These are phyloP conservation scores for Drechslerella coelobrocha DNA, from an alignment of 2,329 filamentous ascomycete genomes.

Conservation along the genomic window DNA sequence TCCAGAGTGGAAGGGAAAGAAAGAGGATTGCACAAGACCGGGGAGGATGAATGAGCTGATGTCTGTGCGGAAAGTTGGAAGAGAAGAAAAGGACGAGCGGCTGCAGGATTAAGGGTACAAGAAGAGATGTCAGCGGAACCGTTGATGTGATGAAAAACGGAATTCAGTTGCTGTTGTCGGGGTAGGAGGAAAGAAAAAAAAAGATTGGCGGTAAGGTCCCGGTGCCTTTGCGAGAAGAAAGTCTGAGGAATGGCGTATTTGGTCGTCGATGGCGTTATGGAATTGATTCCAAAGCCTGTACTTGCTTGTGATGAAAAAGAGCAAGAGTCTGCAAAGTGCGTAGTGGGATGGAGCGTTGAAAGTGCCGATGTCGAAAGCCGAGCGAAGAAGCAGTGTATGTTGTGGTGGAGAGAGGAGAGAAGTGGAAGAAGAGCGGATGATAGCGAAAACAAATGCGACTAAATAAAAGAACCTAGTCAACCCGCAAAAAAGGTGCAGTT, in stretches of 20 bases:
- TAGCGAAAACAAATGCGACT: too few species aligned
- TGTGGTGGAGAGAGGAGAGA: not conserved
- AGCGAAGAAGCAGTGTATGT: not conserved
- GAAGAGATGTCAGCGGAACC: not conserved
- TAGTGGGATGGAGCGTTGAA: not conserved
- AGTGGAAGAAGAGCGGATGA: constrained; percentile 3
- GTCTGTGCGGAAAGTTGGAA: not conserved
- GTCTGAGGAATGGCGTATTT: too few species aligned
- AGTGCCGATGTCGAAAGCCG: not conserved
- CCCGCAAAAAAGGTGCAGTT: too few species aligned
- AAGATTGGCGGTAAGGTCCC: too few species aligned
- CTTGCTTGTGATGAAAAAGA: too few species aligned
- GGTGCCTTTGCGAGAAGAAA: too few species aligned
- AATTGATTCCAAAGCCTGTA: too few species aligned
- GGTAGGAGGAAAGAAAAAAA: not conserved
- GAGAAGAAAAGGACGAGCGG: not conserved
- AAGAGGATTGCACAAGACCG: not conserved
- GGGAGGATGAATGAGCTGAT: not conserved
- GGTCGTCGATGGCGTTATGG: too few species aligned
- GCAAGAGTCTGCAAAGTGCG: too few species aligned
- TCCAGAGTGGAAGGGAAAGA: not conserved
- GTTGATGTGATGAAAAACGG: constrained; percentile 7
- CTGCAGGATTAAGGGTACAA: not conserved
- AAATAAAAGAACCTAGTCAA: too few species aligned
- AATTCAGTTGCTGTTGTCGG: too few species aligned